These are phyloP conservation scores for Nigrospora oryzae DNA, from an alignment of 2,329 filamentous ascomycete species.

Conservation along the genomic window DNA sequence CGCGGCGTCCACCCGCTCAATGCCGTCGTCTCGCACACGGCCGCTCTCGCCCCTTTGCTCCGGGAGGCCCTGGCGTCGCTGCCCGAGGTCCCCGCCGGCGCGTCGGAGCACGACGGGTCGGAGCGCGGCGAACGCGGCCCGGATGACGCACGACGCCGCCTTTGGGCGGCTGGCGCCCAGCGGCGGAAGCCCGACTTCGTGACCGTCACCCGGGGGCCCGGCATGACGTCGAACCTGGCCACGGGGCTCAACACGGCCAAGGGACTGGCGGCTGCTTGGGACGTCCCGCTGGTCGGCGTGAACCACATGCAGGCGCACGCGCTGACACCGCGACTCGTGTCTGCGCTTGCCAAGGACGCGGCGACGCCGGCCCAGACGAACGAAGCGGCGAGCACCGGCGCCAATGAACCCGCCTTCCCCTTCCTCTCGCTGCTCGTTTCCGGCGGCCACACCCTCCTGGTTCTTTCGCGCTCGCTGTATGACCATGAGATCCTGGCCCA, in stretches of 20 bases:
- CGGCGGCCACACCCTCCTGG: constrained; percentile 83
- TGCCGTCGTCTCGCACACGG: constrained; percentile 68
- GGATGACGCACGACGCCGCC: constrained; percentile 7
- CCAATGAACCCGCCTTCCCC: constrained; percentile 54
- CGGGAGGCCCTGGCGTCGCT: constrained; percentile 52
- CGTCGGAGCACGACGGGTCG: neutral
- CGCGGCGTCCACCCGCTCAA: constrained; percentile 73
- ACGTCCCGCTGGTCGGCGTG: constrained; percentile 73
- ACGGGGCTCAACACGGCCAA: constrained; percentile 80
- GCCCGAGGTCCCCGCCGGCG: constrained; percentile 13
- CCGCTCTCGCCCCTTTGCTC: constrained; percentile 60
- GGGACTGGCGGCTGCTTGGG: constrained; percentile 76
- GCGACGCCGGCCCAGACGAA: neutral
- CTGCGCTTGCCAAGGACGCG: constrained; percentile 37
- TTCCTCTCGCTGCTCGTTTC: constrained; percentile 86
- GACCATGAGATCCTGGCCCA: constrained; percentile 66
- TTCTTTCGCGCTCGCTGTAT: constrained; percentile 61
- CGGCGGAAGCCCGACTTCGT: constrained; percentile 66
- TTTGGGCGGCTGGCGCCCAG: constrained; percentile 16
- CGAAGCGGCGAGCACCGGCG: constrained; percentile 1
- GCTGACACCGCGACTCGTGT: constrained; percentile 72
- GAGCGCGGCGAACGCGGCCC: constrained; percentile 8
- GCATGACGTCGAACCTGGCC: constrained; percentile 72
- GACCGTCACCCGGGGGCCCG: constrained; percentile 83
- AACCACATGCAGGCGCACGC: constrained; percentile 98